Base-by-base conservation (phyloP, 768 basidiomycete species). In the Serendipita indica region DNA sequence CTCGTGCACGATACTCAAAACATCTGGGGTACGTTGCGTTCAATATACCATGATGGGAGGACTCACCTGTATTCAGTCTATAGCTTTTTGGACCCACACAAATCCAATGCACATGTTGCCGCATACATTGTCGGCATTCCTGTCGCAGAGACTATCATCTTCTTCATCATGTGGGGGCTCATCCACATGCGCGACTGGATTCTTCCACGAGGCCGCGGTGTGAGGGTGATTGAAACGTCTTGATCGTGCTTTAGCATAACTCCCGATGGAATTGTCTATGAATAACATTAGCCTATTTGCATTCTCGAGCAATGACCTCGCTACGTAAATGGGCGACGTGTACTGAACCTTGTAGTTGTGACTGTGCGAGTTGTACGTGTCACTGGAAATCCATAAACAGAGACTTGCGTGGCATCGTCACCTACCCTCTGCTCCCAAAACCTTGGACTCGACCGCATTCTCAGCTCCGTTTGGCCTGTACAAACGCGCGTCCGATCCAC, bases 71-170 rank as follows among this genome's bases (percentile, higher is more conserved):
- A 18, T 28, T 6, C 57, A 86, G 84, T 79, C 1, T 87, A 86
- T 67, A 49, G 66, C 10, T 87, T 86, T 72, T 77, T 87, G 5
- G 66, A 86, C 63, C 83, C 85, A 0, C 27, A 62, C 5, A 68
- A 65, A 14, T 66, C 77, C 59, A 66, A 70, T 22, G 71, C 63
- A 3, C 63, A 72, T 33, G 70, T 86, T 43, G 81, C 80, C 0
- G 80, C 67, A 0, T 86, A 85, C 65, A 79, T 86, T 64, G 20
- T 81, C 35, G 83, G 81, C 2, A 82, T 86, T 60, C 73, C 68
- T 2, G 64, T 74, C 3, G 83, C 72, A 0, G 77, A 77, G 33
- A 67, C 68, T 39, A 58, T 85, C 58, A 64, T 83, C 4, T 86
- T 86, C 63, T 34, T 64, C 12, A 16, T 81, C 60, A 75, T 77